Percentiles rank a stretch among this genome's conserved stretches.
Evolutionary conservation across 2,329 filamentous ascomycete species (phyloP).

Genomic region (Fusarium ambrosium): DNA sequence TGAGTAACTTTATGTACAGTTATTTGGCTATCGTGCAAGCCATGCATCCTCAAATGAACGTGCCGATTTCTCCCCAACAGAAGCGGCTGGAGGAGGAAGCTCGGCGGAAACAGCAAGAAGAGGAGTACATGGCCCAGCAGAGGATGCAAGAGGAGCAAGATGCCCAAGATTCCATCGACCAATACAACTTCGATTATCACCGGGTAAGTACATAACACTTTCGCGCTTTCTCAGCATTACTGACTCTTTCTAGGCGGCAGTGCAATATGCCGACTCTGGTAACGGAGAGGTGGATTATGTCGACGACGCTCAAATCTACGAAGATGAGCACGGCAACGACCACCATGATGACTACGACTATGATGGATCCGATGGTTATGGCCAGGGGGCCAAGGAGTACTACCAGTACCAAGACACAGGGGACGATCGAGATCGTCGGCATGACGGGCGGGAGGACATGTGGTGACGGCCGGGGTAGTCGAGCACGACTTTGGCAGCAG

Average conservation of each 20-base stretch:
- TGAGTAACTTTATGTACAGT: constrained; percentile 99
- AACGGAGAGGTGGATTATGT: constrained; percentile 63
- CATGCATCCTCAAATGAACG: constrained; percentile 96
- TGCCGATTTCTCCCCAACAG: constrained; percentile 85
- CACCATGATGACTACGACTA: constrained; percentile 55
- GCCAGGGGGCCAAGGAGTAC: constrained; percentile 57
- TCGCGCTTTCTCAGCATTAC: not conserved
- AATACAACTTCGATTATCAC: constrained; percentile 68
- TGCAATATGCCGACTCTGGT: constrained; percentile 62
- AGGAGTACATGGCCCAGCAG: constrained; percentile 63
- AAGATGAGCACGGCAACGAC: constrained; percentile 63
- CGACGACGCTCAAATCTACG: constrained; percentile 66
- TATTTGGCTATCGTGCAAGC: constrained; percentile 98
- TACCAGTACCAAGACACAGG: constrained; percentile 55
- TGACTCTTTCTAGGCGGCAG: constrained; percentile 53
- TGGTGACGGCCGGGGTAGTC: constrained; percentile 53
- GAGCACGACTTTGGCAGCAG: constrained; percentile 23
- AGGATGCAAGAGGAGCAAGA: constrained; percentile 61
- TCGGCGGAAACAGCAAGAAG: constrained; percentile 63
- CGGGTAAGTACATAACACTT: constrained; percentile 56
- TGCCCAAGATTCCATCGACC: constrained; percentile 62
- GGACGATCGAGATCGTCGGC: constrained; percentile 51
- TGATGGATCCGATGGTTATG: constrained; percentile 55
- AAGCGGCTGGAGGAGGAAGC: constrained; percentile 71
- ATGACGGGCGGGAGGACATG: constrained; percentile 57